Conservation (phyloP, 495 filamentous ascomycete genomes). For the Aspergillus biplanus region DNA sequence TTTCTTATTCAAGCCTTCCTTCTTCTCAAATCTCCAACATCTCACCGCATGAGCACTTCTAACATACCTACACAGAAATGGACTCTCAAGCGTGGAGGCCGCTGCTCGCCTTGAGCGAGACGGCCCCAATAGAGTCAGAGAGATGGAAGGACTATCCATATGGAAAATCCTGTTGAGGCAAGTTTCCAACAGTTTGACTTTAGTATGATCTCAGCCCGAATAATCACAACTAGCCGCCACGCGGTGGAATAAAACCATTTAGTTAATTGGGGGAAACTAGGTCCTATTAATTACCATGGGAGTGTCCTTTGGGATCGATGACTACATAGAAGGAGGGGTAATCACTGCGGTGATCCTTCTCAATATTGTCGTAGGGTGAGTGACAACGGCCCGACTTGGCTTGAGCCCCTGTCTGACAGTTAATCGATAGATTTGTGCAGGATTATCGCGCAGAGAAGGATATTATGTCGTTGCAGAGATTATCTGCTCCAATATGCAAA, state of each 20-base stretch:
- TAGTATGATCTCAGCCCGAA: constrained; percentile 40
- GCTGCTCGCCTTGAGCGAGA: constrained; percentile 54
- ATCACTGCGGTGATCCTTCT: constrained; percentile 79
- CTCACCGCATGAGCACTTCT: neutral
- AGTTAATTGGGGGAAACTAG: constrained; percentile 39
- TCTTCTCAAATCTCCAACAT: no score
- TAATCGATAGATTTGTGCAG: constrained; percentile 61
- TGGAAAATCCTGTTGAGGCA: constrained; percentile 62
- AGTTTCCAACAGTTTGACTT: constrained; percentile 67
- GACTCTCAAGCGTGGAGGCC: constrained; percentile 59
- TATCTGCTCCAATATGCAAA: constrained; percentile 78
- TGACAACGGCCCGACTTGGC: neutral
- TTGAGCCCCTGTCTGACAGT: neutral
- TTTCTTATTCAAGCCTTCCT: no score
- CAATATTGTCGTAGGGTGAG: constrained; percentile 72
- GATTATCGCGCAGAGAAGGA: constrained; percentile 87
- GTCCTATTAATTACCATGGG: constrained; percentile 85
- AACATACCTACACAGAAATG: constrained; percentile 42
- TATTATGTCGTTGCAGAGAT: constrained; percentile 76
- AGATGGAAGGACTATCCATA: constrained; percentile 57
- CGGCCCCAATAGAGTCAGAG: constrained; percentile 64
- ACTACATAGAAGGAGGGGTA: constrained; percentile 84
- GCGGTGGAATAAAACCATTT: constrained; percentile 15
- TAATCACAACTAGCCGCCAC: neutral
- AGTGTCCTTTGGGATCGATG: constrained; percentile 75